Evolutionary conservation across 176 grass and related monocot species (phyloP), one percentile per base, ranked within the genome.

Genomic region (Lolium rigidum): DNA sequence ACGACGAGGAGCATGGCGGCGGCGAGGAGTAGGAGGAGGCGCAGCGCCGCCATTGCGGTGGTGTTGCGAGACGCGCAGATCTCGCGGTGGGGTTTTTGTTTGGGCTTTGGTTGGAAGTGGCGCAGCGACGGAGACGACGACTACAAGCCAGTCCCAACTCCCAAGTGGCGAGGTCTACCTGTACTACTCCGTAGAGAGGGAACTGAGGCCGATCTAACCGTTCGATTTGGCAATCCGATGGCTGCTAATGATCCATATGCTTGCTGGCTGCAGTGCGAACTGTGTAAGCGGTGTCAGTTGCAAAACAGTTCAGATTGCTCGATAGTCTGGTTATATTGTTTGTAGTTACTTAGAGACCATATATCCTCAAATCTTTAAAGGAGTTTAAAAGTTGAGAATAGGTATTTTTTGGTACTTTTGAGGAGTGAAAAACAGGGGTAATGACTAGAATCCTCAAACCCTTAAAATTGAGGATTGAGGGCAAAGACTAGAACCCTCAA

Each of bases 21-120:
- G 6, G 44, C 17, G 16, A 85, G 46, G 28, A 94, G 62, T 25
- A 84, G 5, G 76, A 57, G 64, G 37, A 49, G 38, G 35, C 75
- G 76, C 66, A 10, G 57, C 78, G 49, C 84, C 75, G 86, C 90
- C 90, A 92, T 24, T 43, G 18, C 18, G n/a, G 18, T 8, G 74
- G 58, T 61, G 63, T 35, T 25, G 12, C 62, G 64, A 68, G 64
- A 17, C 31, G 64, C 28, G 65, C 31, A 69, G 65, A 69, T 69
- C 65, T 69, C 65, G 65, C 35, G 35, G 31, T 69, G 31, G 65
- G 65, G 31, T 39, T 69, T 69, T 69, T 17, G 35, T 39, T 39
- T 39, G 31, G 65, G 20, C 3, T 60, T 60, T 17, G 16, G 16
- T 56, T 56, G 57, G 52, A 6, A 55, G 52, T 55, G 52, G 4